Percentiles rank a stretch among this genome's conserved stretches.
phyloP scores from a whole-genome alignment of 192 early-diverging fungal genomes.

The Coemansia sp. region DNA sequence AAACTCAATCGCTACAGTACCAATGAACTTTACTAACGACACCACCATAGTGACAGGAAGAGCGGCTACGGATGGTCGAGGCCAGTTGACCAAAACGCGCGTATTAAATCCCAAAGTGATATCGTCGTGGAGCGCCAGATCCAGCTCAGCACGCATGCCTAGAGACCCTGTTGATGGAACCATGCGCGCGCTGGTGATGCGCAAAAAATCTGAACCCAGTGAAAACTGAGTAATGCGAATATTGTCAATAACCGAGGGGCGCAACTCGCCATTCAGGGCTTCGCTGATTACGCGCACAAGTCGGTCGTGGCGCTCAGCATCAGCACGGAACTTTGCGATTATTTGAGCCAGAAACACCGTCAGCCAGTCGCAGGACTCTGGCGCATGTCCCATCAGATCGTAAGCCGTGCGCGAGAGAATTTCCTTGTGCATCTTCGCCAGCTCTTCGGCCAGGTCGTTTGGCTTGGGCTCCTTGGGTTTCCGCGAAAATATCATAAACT shows the following conservation, averaged over 20 bases:
- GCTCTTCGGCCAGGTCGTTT: constrained; percentile 40
- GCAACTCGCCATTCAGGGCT: constrained; percentile 49
- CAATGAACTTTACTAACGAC: constrained; percentile 85
- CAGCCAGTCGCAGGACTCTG: constrained; percentile 60
- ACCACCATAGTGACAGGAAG: constrained; percentile 87
- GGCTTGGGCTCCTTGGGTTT: constrained; percentile 45
- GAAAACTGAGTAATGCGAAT: constrained; percentile 56
- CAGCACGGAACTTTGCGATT: constrained; percentile 53
- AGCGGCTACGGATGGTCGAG: constrained; percentile 81
- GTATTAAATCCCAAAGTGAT: constrained; percentile 93
- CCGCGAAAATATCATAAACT: constrained; percentile 51
- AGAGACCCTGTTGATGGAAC: constrained; percentile 40
- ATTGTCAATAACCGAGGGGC: constrained; percentile 44
- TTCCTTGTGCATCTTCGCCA: constrained; percentile 47
- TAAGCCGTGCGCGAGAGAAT: constrained; percentile 50
- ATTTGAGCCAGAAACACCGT: constrained; percentile 57
- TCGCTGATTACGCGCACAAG: constrained; percentile 53
- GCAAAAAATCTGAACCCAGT: constrained; percentile 54
- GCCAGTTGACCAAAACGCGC: constrained; percentile 94
- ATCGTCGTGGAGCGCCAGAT: constrained; percentile 88
- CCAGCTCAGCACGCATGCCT: constrained; percentile 58
- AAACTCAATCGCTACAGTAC: constrained; percentile 68
- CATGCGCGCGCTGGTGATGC: constrained; percentile 49
- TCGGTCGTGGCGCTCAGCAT: constrained; percentile 47
- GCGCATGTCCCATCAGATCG: constrained; percentile 25